A percentile compares a stretch with the other conserved stretches of the same genome.
Evolutionary conservation across 2,329 filamentous ascomycete species (phyloP).

Genomic region (Neofusicoccum parvum): DNA sequence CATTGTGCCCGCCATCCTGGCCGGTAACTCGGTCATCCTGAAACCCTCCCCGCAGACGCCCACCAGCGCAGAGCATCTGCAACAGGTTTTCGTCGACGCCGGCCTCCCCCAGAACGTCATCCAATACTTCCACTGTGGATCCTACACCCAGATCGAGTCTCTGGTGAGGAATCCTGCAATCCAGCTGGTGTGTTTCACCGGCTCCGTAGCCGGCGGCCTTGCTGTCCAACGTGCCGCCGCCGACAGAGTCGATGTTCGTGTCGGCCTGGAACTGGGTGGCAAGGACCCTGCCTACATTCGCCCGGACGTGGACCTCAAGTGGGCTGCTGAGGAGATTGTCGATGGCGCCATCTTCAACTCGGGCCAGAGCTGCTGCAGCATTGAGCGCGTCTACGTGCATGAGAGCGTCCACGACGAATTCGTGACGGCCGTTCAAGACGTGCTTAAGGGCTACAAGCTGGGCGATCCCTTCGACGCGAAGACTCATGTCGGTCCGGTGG

Average conservation of each 20-base stretch:
- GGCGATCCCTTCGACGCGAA: conserved; percentile 81
- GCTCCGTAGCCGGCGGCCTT: conserved; percentile 68
- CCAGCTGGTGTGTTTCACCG: conserved; percentile 86
- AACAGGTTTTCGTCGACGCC: conserved; percentile 74
- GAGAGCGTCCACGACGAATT: conserved; percentile 83
- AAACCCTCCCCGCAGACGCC: conserved; percentile 96
- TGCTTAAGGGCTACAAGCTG: conserved; percentile 76
- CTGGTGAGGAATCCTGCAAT: conserved; percentile 78
- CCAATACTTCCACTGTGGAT: conserved; percentile 90
- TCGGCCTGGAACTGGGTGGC: conserved; percentile 88
- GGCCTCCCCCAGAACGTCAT: conserved; percentile 82
- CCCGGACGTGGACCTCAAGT: conserved; percentile 80
- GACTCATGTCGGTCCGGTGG: conserved; percentile 85
- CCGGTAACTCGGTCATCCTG: conserved; percentile 87
- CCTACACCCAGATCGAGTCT: conserved; percentile 72
- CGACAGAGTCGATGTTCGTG: conserved; percentile 75
- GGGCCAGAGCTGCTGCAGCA: conserved; percentile 93
- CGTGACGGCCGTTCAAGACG: conserved; percentile 74
- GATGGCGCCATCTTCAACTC: conserved; percentile 98
- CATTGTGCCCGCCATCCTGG: conserved; percentile 84
- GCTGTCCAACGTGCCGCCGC: conserved; percentile 41
- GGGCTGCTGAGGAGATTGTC: conserved; percentile 92
- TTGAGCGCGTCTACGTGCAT: conserved; percentile 91
- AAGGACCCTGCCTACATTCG: conserved; percentile 94
- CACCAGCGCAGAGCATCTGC: conserved; percentile 82